Percentiles rank a stretch among this genome's conserved stretches.
Conservation (phyloP, 352 stramenopile species). For the Globisporangium recalcitrans region DNA sequence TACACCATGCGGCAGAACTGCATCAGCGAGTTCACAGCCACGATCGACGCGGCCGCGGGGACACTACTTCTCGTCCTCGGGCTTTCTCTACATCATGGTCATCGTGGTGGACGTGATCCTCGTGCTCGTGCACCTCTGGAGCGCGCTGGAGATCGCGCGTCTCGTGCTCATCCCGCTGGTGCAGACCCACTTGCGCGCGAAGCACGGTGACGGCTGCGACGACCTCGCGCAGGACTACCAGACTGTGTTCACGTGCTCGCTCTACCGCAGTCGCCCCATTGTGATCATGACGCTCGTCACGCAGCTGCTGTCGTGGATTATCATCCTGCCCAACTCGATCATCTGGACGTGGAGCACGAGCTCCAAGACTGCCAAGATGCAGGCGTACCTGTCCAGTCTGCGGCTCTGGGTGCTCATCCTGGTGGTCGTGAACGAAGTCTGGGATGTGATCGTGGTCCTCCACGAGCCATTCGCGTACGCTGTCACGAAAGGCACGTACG, state of each 20-base stretch:
- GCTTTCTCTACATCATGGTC: slow-evolving; percentile 13
- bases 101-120: slow-evolving; percentile 24
- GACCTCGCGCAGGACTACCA: slow-evolving; percentile 15
- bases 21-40: slow-evolving; percentile 20
- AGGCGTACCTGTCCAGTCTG: slow-evolving; percentile 36
- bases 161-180: slow-evolving; percentile 20
- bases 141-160: slow-evolving; percentile 21
- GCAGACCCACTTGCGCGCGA: slow-evolving; percentile 5
- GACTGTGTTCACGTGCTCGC: slow-evolving; percentile 28
- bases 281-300: slow-evolving; percentile 22
- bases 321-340: slow-evolving; percentile 40
- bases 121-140: slow-evolving; percentile 29
- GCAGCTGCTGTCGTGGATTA: slow-evolving; percentile 41
- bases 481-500: slow-evolving; percentile 27
- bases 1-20: slow-evolving; percentile 46
- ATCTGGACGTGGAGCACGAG: slow-evolving; percentile 34
- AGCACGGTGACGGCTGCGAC: slow-evolving; percentile 22
- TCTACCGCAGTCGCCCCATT: slow-evolving; percentile 33
- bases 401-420: slow-evolving; percentile 33
- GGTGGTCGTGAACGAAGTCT: slow-evolving; percentile 24
- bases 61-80: slow-evolving; percentile 15
- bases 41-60: neutral
- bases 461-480: slow-evolving; percentile 32
- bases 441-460: slow-evolving; percentile 25
- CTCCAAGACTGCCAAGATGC: slow-evolving; percentile 24